Conservation (phyloP, 805 yeast genomes). For the Monosporozyma siamensis region DNA sequence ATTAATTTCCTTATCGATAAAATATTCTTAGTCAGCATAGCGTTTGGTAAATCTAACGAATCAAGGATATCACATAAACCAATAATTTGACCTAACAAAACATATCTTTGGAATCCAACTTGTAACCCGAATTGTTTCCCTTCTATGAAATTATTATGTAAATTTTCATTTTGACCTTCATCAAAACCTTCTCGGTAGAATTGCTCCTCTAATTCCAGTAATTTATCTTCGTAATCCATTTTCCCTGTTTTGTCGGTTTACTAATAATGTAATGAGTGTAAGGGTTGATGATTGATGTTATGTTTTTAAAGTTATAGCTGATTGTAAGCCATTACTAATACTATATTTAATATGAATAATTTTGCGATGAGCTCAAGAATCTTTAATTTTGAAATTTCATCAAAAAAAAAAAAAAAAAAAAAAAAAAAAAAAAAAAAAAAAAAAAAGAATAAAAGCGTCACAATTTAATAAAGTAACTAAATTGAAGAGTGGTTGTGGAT, state of each 20-base stretch:
- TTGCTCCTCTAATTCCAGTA: conserved; percentile 47
- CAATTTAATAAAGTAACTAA: no score
- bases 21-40: conserved; percentile 17
- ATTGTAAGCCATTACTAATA: conserved; percentile 2
- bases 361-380: conserved; percentile 1
- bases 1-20: conserved; percentile 22
- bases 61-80: conserved; percentile 41
- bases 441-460: conserved; percentile 3
- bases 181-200: conserved; percentile 58
- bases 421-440: background rate
- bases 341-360: background rate
- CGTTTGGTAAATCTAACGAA: conserved; percentile 10
- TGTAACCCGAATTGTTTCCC: conserved; percentile 82
- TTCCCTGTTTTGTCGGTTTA: no score
- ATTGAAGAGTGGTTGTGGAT: no score
- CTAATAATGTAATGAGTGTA: no score
- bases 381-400: background rate
- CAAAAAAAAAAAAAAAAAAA: background rate
- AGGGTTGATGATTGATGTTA: no score
- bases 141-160: conserved; percentile 51
- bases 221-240: conserved; percentile 32
- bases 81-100: conserved; percentile 59
- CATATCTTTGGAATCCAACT: conserved; percentile 61
- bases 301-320: no score
- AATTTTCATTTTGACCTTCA: conserved; percentile 61